These are phyloP conservation scores for Hypsizygus ulmarius DNA, from an alignment of 1,284 basidiomycete genomes.

Conservation along the genomic window DNA sequence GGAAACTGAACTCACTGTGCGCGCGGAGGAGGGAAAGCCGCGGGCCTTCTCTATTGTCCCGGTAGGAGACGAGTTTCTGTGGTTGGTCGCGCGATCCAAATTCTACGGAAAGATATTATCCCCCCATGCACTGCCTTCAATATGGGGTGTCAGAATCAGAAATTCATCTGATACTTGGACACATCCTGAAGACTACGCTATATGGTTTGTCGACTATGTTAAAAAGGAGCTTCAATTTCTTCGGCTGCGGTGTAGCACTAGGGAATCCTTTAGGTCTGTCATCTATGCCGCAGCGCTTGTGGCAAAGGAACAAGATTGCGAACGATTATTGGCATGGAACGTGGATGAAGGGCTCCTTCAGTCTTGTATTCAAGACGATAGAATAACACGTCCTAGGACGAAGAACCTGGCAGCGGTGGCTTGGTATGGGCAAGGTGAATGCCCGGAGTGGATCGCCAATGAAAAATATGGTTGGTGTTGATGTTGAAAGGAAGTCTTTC, in stretches of 20 bases:
- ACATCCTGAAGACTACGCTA: too few species aligned
- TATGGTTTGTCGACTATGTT: too few species aligned
- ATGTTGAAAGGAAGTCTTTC: too few species aligned
- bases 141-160: background rate
- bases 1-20: too few species aligned
- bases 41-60: constrained; percentile 2
- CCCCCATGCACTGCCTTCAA: background rate
- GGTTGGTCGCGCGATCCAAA: constrained; percentile 4
- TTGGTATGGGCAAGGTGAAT: constrained; percentile 1
- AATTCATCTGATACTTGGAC: background rate
- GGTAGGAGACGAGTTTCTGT: constrained; percentile 1
- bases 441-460: constrained; percentile 3
- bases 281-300: background rate
- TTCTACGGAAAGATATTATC: constrained; percentile 4
- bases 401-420: constrained; percentile 6
- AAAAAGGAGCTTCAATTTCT: too few species aligned
- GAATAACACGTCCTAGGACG: background rate
- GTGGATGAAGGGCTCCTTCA: constrained; percentile 1
- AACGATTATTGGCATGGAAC: constrained; percentile 3
- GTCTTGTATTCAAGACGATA: background rate
- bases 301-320: constrained; percentile 1
- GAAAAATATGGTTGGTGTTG: constrained; percentile 7
- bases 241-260: too few species aligned
- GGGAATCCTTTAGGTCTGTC: background rate
- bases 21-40: too few species aligned